phyloP scores from a whole-genome alignment of 495 filamentous ascomycete species.

The Hypoxylon crocopeplum region DNA sequence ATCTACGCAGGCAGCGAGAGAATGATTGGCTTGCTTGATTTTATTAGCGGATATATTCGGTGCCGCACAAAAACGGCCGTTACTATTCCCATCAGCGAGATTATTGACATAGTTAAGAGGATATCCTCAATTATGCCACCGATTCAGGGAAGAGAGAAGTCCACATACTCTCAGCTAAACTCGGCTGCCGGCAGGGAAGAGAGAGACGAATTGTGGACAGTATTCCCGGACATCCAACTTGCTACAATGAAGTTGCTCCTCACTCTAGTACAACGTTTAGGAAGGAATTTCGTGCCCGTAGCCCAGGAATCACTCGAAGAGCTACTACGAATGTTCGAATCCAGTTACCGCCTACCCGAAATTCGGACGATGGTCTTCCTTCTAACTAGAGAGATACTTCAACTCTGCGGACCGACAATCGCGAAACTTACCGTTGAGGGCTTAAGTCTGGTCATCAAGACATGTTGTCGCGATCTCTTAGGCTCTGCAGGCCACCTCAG shows the following conservation, averaged over 20 bases:
- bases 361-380: constrained; percentile 68
- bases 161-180: constrained; percentile 59
- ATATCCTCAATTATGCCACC: constrained; percentile 72
- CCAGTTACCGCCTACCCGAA: constrained; percentile 61
- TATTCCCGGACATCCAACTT: constrained; percentile 75
- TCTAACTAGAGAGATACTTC: constrained; percentile 62
- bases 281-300: constrained; percentile 58
- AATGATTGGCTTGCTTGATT: constrained; percentile 66
- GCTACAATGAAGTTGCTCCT: constrained; percentile 67
- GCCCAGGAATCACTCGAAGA: constrained; percentile 70
- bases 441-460: constrained; percentile 61
- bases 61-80: constrained; percentile 66
- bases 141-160: constrained; percentile 38
- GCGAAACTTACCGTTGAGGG: constrained; percentile 66
- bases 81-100: constrained; percentile 65
- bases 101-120: constrained; percentile 70
- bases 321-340: constrained; percentile 69
- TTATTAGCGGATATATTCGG: constrained; percentile 57
- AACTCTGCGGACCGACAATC: constrained; percentile 66
- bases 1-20: constrained; percentile 73
- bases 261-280: constrained; percentile 60
- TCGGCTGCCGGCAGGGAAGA: constrained; percentile 77
- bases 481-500: constrained; percentile 50
- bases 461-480: constrained; percentile 70
- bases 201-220: constrained; percentile 72